These are phyloP conservation scores for Sporopachydermia lactativora DNA, from an alignment of 805 yeast genomes.

Conservation along the genomic window DNA sequence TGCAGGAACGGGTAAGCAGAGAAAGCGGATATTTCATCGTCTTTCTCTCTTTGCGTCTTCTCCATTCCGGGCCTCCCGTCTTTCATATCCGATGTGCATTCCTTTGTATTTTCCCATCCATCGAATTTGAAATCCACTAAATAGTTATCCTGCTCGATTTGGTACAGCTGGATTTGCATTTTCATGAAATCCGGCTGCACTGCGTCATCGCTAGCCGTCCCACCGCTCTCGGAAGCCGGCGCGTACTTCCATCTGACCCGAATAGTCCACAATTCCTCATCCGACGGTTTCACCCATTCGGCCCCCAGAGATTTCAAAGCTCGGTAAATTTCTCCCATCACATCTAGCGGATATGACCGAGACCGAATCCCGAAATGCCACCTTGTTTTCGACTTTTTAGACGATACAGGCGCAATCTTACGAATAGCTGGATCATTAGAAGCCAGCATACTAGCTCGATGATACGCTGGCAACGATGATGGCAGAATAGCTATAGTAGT, in stretches of 20 bases:
- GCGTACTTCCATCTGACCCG: constrained; percentile 46
- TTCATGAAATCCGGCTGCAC: constrained; percentile 34
- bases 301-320: constrained; percentile 48
- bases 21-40: constrained; percentile 42
- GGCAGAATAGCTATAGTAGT: constrained; percentile 89
- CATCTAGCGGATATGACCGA: constrained; percentile 47
- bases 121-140: constrained; percentile 50
- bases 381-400: constrained; percentile 44
- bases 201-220: background rate
- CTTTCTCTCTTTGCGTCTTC: constrained; percentile 12
- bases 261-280: constrained; percentile 51
- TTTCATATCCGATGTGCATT: background rate
- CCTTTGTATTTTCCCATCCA: constrained; percentile 29
- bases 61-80: constrained; percentile 8
- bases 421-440: constrained; percentile 3
- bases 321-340: constrained; percentile 51
- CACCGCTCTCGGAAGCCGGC: constrained; percentile 7
- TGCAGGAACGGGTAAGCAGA: constrained; percentile 50
- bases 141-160: constrained; percentile 49
- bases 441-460: constrained; percentile 81
- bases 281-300: constrained; percentile 52
- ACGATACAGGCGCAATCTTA: constrained; percentile 18
- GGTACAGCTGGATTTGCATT: constrained; percentile 50
- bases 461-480: constrained; percentile 86
- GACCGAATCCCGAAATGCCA: constrained; percentile 58